These are phyloP conservation scores for Fomitopsis betulina DNA, from an alignment of 1,284 basidiomycete species.

Conservation along the genomic window DNA sequence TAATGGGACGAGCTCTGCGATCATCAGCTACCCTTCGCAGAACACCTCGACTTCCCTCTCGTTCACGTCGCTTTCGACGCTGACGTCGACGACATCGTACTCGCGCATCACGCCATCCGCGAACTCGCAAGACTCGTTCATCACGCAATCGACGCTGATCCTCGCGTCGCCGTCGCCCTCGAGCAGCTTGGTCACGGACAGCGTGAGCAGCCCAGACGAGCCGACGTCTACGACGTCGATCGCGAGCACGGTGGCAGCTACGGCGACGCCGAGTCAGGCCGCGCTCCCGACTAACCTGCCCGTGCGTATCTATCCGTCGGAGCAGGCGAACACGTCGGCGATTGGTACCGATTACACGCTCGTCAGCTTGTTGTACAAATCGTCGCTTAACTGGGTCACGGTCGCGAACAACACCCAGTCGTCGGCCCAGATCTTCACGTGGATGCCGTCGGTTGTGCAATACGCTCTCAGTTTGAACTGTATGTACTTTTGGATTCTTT, in stretches of 20 bases:
- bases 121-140: constrained; percentile 18
- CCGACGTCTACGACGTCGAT: constrained; percentile 37
- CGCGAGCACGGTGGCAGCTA: constrained; percentile 14
- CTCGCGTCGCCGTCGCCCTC: constrained; percentile 24
- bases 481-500: constrained; percentile 21
- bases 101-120: constrained; percentile 14
- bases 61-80: constrained; percentile 11
- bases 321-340: constrained; percentile 16
- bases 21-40: constrained; percentile 13
- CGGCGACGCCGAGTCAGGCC: constrained; percentile 29
- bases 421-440: constrained; percentile 61
- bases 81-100: constrained; percentile 21
- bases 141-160: constrained; percentile 18
- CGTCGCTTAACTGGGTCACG: constrained; percentile 56
- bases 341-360: constrained; percentile 37
- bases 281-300: constrained; percentile 59
- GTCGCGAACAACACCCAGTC: constrained; percentile 46
- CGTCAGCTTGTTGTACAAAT: constrained; percentile 57
- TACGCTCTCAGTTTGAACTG: constrained; percentile 44
- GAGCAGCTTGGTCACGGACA: constrained; percentile 19
- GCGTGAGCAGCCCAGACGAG: constrained; percentile 46
- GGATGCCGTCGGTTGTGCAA: constrained; percentile 46
- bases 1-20: not conserved
- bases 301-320: constrained; percentile 49
- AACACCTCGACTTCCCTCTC: constrained; percentile 9